Evolutionary conservation across 352 stramenopile genomes (phyloP), one percentile per base, ranked within the genome.

Genomic region (Phytophthora sojae): DNA sequence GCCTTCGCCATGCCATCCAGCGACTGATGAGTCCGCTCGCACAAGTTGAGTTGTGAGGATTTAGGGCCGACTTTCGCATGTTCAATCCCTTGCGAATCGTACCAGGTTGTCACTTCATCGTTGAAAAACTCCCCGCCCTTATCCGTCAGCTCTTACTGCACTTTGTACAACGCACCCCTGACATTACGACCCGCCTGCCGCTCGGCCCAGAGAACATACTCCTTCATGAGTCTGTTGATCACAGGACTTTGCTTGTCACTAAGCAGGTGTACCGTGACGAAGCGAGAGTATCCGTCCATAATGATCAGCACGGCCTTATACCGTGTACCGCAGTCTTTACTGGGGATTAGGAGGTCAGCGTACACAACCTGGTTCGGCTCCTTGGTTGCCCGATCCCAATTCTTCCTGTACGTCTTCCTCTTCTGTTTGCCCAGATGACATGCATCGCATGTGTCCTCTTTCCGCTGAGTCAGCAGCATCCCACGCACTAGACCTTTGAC

Each of bases 351-450:
- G 3, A 71, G 14, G 17, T 71, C 64, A 6, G 47, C 56, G 9
- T 56, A 71, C 15, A 65, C 37, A 21, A 71, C 55, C 64, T 65
- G 64, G 37, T 71, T 71, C 25, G 55, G 45, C 17, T 45, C 15
- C 6, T 58, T 59, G 14, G 17, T 60, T 14, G 12, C 17, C 42
- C 64, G 21, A 60, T 71, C 21, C 7, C 2, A 14, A 8, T 42
- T 42, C 35, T 42, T 42, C 35, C 12, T 42, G 12, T 42, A 42
- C 12, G 12, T 35, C 9, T 55, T 47, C 19, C 53, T 70, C 23
- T 64, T n/a, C n/a, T n/a, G n/a, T n/a, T n/a, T n/a, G n/a, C n/a
- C n/a, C n/a, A n/a, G n/a, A n/a, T n/a, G n/a, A n/a, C n/a, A n/a
- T n/a, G n/a, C n/a, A n/a, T n/a, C n/a, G n/a, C n/a, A n/a, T n/a